These are phyloP conservation scores for Starmera quercuum DNA, from an alignment of 805 yeast species.

Conservation along the genomic window DNA sequence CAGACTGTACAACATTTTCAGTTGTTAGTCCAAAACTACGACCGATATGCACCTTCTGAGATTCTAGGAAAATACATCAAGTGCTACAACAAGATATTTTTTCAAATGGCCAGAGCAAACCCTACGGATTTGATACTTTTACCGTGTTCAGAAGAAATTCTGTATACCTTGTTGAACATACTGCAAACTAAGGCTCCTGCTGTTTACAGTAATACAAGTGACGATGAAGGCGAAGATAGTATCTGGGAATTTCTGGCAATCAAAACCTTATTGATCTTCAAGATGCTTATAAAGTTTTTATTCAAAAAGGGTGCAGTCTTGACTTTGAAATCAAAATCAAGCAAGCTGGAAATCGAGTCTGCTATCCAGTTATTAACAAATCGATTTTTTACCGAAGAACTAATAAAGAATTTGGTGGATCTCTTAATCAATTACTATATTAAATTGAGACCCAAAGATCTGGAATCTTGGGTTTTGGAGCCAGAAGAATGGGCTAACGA, in stretches of 20 bases:
- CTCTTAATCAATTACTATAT: conserved; percentile 68
- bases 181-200: conserved; percentile 57
- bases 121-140: conserved; percentile 67
- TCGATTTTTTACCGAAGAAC: conserved; percentile 50
- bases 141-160: conserved; percentile 52
- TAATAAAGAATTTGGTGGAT: conserved; percentile 53
- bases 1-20: conserved; percentile 53
- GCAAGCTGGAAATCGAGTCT: conserved; percentile 51
- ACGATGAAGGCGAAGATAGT: conserved; percentile 40
- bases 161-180: conserved; percentile 52
- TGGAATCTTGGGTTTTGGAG: conserved; percentile 75
- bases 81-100: conserved; percentile 70
- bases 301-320: conserved; percentile 63
- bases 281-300: conserved; percentile 53
- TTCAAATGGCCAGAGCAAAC: conserved; percentile 46
- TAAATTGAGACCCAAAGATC: conserved; percentile 62
- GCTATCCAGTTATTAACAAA: conserved; percentile 47
- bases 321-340: conserved; percentile 51
- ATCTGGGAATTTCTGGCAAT: conserved; percentile 75
- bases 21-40: conserved; percentile 45
- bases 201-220: conserved; percentile 47
- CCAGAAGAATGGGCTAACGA: conserved; percentile 94
- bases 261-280: conserved; percentile 55
- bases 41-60: conserved; percentile 31
- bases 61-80: conserved; percentile 61